Base-by-base conservation (phyloP, 208 protist genomes). In the Leishmania gerbilli region DNA sequence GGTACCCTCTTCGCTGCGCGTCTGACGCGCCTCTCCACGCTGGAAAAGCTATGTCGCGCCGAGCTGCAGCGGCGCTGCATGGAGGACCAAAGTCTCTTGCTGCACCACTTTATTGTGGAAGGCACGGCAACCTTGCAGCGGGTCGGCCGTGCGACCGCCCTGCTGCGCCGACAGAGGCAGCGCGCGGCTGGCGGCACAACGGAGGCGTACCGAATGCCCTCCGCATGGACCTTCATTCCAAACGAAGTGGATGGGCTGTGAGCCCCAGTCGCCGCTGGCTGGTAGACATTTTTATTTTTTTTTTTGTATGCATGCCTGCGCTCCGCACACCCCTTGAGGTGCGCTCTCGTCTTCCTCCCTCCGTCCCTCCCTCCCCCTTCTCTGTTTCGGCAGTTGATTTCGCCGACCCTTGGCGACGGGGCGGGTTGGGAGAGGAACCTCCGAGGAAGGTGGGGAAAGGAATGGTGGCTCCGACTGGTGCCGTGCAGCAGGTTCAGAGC, bases 31-130 rank as follows among this genome's bases (percentile, higher is more conserved):
- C 82, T 86, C 42, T 76, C 55, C 34, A 86, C 82, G 17, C 74
- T 86, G 71, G 82, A 86, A 78, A 74, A 62, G 82, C 55, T 86
- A 60, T 86, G 82, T 47, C 58, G 82, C 3, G 82, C 82, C 21
- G 82, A 86, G 74, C 37, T 82, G 82, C 82, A 86, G 78, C 82
- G 82, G 31, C 74, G 82, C 24, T 86, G 82, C 75, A 82, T 84
- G 76, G 78, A 85, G 79, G 82, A 80, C 45, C 82, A 84, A 60
- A 88, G 81, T 60, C 51, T 47, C 34, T 68, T 86, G 53, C 82
- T 88, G 74, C 85, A 86, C 76, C 51, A 58, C 49, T 88, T 88
- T 49, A 67, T 88, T 21, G 65, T 88, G 1, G 82, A 88, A 53
- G 85, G 85, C 62, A 88, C 85, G 27, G 78, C 71, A 4, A 17